Evolutionary conservation across 1,284 basidiomycete species (phyloP), one percentile per base, ranked within the genome.

Genomic region (Filobasidium uniguttulatum): DNA sequence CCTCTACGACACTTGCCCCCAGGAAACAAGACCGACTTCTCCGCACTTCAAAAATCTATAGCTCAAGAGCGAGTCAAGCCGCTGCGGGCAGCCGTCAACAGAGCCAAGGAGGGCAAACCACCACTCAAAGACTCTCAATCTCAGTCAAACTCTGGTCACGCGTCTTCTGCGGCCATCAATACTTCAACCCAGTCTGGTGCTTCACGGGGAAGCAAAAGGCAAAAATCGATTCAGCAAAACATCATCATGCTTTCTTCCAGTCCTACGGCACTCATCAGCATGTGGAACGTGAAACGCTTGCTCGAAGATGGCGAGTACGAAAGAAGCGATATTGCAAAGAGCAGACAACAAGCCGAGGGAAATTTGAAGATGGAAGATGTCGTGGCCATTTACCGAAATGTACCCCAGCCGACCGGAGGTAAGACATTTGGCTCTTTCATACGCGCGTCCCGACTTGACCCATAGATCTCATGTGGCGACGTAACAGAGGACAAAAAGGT

Each of bases 201-300:
- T 8, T 26, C 22, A 25, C 43, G 41, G 31, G 48, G 49, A 14
- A 43, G 37, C 20, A 54, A 38, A 48, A 54, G 48, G 48, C 29
- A 45, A 30, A 17, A 33, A 44, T 29, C 48, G 25, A 46, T 59
- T 80, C 79, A 76, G 50, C 78, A 78, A 57, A 78, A 77, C 62
- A 97, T 98, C 62, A 91, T 97, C 65, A 82, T 97, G 69, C 89
- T 98, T 33, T 93, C 90, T 0, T 94, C 89, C 0, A 90, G 87
- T 1, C 90, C 90, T 0, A 96, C 91, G 0, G 82, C 90, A 7
- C 78, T 98, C 48, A 81, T 98, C 62, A 96, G 88, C 4, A 94
- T 98, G 88, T 83, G 91, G 77, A 98, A 98, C 66, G 88, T 97
- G 54, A 87, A 87, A 65, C 78, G 78, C 40, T 93, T 97, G 67